Conservation (phyloP, 1,284 basidiomycete species). For the Pascua sp. region DNA sequence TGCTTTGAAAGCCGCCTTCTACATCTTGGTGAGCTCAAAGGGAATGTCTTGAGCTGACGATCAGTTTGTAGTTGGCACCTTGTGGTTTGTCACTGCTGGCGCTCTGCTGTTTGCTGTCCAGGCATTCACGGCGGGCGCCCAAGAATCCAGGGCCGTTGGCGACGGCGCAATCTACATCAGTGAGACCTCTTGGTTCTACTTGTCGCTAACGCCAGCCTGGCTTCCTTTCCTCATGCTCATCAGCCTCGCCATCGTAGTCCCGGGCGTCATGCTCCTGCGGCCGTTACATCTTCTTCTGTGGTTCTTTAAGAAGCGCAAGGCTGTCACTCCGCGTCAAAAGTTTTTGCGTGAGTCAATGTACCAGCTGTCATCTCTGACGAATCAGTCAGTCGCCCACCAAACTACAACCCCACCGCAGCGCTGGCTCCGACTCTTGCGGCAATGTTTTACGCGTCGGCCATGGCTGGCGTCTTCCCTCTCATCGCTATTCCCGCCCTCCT, state of each 20-base stretch:
- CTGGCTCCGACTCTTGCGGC: slow-evolving; percentile 64
- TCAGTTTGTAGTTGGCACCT: slow-evolving; percentile 52
- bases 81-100: slow-evolving; percentile 65
- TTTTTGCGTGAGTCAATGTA: slow-evolving; percentile 61
- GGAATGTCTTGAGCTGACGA: background rate
- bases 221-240: slow-evolving; percentile 60
- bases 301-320: slow-evolving; percentile 56
- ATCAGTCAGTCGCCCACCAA: slow-evolving; percentile 66
- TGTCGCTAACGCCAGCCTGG: slow-evolving; percentile 27
- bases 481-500: slow-evolving; percentile 67
- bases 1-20: slow-evolving; percentile 66
- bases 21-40: slow-evolving; percentile 52
- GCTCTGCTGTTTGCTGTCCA: slow-evolving; percentile 64
- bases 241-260: slow-evolving; percentile 65
- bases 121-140: slow-evolving; percentile 54
- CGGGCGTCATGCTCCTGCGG: slow-evolving; percentile 66
- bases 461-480: slow-evolving; percentile 72
- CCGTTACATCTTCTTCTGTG: slow-evolving; percentile 61
- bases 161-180: slow-evolving; percentile 69
- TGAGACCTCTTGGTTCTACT: slow-evolving; percentile 44
- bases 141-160: slow-evolving; percentile 56
- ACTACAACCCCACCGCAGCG: slow-evolving; percentile 65
- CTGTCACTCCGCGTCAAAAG: slow-evolving; percentile 69
- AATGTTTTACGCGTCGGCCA: slow-evolving; percentile 62
- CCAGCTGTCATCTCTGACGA: background rate